A percentile compares a stretch with the other conserved stretches of the same genome.
Evolutionary conservation across 1,284 basidiomycete genomes (phyloP).

Genomic region (Cutaneotrichosporon daszewskae): DNA sequence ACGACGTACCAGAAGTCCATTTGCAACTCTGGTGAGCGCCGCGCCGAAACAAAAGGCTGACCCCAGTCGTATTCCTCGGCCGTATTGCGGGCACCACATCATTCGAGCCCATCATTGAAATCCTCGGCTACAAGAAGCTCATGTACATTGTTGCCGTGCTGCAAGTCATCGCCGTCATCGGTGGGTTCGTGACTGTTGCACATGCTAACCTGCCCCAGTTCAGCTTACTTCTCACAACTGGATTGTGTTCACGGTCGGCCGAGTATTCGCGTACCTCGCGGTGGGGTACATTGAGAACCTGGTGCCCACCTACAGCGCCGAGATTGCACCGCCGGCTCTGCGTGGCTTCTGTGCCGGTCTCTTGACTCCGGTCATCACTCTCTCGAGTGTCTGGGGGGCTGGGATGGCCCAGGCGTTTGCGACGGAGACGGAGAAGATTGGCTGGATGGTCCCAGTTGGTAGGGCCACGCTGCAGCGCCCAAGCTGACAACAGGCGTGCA

Average conservation of each 20-base stretch:
- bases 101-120: conserved; percentile 19
- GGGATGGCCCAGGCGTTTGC: conserved; percentile 15
- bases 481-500: conserved; percentile 8
- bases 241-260: conserved; percentile 19
- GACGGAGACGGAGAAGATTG: conserved; percentile 7
- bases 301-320: conserved; percentile 21
- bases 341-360: conserved; percentile 20
- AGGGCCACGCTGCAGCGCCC: neutral
- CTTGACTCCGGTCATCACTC: conserved; percentile 12
- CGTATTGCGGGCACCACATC: conserved; percentile 9
- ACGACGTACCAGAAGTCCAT: conserved; percentile 15
- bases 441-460: conserved; percentile 21
- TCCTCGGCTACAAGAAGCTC: conserved; percentile 16
- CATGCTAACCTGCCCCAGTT: conserved; percentile 4
- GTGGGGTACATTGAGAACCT: conserved; percentile 24
- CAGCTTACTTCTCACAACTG: conserved; percentile 16
- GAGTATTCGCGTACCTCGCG: conserved; percentile 21
- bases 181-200: conserved; percentile 8
- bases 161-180: conserved; percentile 18
- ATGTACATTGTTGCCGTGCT: conserved; percentile 9
- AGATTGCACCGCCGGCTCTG: conserved; percentile 15
- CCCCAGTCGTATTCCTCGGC: conserved; percentile 15
- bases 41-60: neutral
- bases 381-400: conserved; percentile 10
- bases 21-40: conserved; percentile 14